phyloP scores from a whole-genome alignment of 1,284 basidiomycete species.

The Xerocomus minutiporus region DNA sequence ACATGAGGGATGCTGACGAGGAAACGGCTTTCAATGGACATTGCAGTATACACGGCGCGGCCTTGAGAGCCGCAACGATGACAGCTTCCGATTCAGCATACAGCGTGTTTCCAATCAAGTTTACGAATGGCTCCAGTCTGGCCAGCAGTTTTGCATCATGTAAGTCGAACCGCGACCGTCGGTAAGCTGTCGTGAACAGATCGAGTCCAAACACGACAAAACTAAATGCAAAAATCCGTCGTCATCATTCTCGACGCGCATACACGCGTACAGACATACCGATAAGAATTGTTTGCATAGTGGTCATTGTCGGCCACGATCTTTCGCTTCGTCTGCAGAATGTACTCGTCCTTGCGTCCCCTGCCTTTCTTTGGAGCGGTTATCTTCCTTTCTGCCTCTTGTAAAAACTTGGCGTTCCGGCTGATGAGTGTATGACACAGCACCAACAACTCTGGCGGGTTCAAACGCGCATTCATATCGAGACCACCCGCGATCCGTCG shows the following conservation, averaged over 20 bases:
- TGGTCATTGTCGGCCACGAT: slow-evolving; percentile 56
- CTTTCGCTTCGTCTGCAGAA: slow-evolving; percentile 77
- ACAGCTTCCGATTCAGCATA: slow-evolving; percentile 83
- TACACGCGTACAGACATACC: slow-evolving; percentile 40
- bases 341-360: slow-evolving; percentile 51
- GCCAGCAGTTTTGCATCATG: slow-evolving; percentile 67
- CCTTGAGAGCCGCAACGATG: slow-evolving; percentile 77
- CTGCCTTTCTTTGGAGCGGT: slow-evolving; percentile 31
- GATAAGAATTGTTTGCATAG: slow-evolving; percentile 80
- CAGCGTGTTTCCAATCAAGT: slow-evolving; percentile 87
- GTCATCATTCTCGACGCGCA: not conserved
- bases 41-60: slow-evolving; percentile 77
- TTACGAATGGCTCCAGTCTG: slow-evolving; percentile 83
- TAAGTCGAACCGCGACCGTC: slow-evolving; percentile 84
- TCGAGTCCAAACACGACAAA: slow-evolving; percentile 94
- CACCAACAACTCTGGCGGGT: slow-evolving; percentile 69
- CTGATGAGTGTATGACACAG: slow-evolving; percentile 89
- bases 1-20: slow-evolving; percentile 78
- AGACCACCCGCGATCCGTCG: slow-evolving; percentile 81
- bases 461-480: slow-evolving; percentile 76
- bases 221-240: slow-evolving; percentile 40
- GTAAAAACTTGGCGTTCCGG: slow-evolving; percentile 83
- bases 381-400: slow-evolving; percentile 45
- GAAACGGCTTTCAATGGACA: slow-evolving; percentile 80
- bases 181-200: slow-evolving; percentile 84